Percentiles rank a stretch among this genome's conserved stretches.
phyloP scores from a whole-genome alignment of 805 yeast genomes.

The Vanderwaltozyma polyspora region DNA sequence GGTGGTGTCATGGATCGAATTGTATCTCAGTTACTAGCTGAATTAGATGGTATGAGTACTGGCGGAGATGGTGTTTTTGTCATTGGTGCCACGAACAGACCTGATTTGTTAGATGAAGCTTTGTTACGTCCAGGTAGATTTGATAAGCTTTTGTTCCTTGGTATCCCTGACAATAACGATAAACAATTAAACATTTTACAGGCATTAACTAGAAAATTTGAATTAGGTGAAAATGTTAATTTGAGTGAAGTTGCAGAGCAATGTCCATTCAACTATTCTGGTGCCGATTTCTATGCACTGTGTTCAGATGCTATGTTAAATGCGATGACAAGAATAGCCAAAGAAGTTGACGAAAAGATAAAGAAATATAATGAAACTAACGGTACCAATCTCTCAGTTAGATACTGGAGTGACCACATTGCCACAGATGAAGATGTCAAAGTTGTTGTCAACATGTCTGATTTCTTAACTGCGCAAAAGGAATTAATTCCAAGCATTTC shows the following conservation, averaged over 20 bases:
- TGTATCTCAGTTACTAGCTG: conserved; percentile 89
- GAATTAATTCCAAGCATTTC: conserved; percentile 80
- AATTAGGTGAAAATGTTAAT: conserved; percentile 48
- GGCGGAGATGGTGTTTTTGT: conserved; percentile 86
- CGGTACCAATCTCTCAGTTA: conserved; percentile 41
- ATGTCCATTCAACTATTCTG: conserved; percentile 88
- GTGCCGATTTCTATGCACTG: conserved; percentile 95
- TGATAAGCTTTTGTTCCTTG: conserved; percentile 88
- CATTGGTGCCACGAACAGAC: conserved; percentile 97
- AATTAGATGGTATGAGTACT: conserved; percentile 87
- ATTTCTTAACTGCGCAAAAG: conserved; percentile 64
- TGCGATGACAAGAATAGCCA: conserved; percentile 89
- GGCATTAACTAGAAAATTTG: conserved; percentile 81
- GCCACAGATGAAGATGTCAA: conserved; percentile 56
- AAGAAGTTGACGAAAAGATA: conserved; percentile 58
- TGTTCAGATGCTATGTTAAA: conserved; percentile 93
- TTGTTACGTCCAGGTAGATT: conserved; percentile 88
- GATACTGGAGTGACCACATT: conserved; percentile 85
- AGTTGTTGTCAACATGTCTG: conserved; percentile 59
- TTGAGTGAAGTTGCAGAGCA: conserved; percentile 46
- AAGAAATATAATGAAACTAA: conserved; percentile 37
- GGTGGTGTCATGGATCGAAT: conserved; percentile 99
- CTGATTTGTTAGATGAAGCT: conserved; percentile 91
- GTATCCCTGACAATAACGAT: conserved; percentile 82
- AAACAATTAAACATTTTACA: conserved; percentile 77